Evolutionary conservation across 2,329 filamentous ascomycete genomes (phyloP).

Genomic region (Claviceps cyperi): DNA sequence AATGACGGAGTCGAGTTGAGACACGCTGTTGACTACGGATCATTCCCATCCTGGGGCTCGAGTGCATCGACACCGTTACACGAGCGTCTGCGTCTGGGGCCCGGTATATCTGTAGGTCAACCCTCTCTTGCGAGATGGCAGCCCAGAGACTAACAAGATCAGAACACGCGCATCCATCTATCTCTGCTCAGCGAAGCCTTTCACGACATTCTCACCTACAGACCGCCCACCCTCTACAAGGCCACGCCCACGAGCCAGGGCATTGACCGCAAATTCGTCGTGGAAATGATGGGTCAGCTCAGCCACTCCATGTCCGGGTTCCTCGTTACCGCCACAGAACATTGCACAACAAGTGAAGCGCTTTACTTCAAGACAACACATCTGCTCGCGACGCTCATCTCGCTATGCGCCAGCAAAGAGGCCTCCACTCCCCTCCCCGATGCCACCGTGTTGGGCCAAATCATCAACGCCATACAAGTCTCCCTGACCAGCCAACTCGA

Average conservation of each 20-base stretch:
- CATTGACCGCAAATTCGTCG: slow-evolving; percentile 29
- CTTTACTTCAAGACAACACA: slow-evolving; percentile 29
- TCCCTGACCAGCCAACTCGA: slow-evolving; percentile 15
- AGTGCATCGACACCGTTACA: slow-evolving; percentile 24
- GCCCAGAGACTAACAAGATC: slow-evolving; percentile 7
- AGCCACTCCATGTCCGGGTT: slow-evolving; percentile 27
- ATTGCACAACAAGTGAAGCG: slow-evolving; percentile 28
- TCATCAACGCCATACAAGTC: slow-evolving; percentile 13
- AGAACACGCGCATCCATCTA: slow-evolving; percentile 37
- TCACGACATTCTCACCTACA: slow-evolving; percentile 33
- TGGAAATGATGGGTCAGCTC: slow-evolving; percentile 27
- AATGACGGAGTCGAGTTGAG: slow-evolving; percentile 24
- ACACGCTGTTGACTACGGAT: slow-evolving; percentile 36
- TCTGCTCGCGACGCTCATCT: slow-evolving; percentile 23
- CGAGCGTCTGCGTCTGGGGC: slow-evolving; percentile 33
- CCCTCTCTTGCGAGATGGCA: not conserved
- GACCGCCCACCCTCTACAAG: slow-evolving; percentile 36
- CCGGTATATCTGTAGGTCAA: slow-evolving; percentile 33
- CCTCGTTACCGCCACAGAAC: slow-evolving; percentile 15
- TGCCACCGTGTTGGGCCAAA: slow-evolving; percentile 10
- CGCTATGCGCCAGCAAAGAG: slow-evolving; percentile 14
- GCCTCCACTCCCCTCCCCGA: slow-evolving; percentile 12
- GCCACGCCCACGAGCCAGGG: slow-evolving; percentile 22
- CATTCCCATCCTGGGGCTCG: slow-evolving; percentile 33
- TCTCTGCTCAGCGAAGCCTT: slow-evolving; percentile 35